Conservation (phyloP, 192 early-diverging fungal species). For the Oehlia diaphana region DNA sequence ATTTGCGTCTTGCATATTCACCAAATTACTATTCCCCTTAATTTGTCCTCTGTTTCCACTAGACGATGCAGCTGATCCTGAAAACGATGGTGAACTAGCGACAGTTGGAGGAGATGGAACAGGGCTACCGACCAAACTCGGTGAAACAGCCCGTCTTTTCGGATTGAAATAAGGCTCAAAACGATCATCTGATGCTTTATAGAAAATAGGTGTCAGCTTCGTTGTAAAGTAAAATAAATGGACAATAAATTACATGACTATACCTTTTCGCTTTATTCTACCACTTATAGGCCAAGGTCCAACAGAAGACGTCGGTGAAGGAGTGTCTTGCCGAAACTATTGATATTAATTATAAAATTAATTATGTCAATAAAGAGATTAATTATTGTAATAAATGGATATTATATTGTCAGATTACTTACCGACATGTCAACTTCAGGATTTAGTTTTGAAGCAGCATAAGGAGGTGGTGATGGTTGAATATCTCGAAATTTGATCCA, state of each 20-base stretch:
- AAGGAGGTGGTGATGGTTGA: constrained; percentile 27
- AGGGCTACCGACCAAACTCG: constrained; percentile 24
- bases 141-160: constrained; percentile 28
- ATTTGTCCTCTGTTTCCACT: background rate
- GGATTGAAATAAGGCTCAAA: constrained; percentile 32
- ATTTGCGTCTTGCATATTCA: constrained; percentile 28
- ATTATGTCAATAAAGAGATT: background rate
- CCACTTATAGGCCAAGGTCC: constrained; percentile 22
- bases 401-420: background rate
- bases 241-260: background rate
- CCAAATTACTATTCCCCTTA: constrained; percentile 11
- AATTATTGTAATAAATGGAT: background rate
- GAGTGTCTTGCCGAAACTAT: constrained; percentile 30
- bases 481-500: constrained; percentile 28
- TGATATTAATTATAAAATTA: background rate
- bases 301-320: constrained; percentile 25
- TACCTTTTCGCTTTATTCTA: constrained; percentile 33
- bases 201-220: background rate
- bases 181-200: constrained; percentile 28
- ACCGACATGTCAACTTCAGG: constrained; percentile 25
- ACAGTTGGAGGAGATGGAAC: constrained; percentile 15
- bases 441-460: constrained; percentile 26
- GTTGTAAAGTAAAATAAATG: background rate
- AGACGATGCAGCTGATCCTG: background rate
- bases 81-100: background rate